Evolutionary conservation across 768 basidiomycete species (phyloP).

Genomic region (Rhizopogon sp.): DNA sequence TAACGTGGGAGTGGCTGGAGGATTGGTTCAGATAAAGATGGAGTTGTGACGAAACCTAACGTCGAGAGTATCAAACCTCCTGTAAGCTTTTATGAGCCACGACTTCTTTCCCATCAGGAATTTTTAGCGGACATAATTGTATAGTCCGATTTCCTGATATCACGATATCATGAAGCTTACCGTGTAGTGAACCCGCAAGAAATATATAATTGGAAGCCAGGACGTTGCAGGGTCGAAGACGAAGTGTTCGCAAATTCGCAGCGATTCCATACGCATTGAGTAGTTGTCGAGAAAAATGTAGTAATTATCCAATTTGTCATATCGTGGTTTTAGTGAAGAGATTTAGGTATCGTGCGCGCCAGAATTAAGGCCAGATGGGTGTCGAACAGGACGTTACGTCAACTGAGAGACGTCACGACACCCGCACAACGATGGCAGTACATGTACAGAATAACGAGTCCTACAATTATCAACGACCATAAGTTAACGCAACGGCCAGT

Average conservation of each 20-base stretch:
- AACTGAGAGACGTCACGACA: slow-evolving; percentile 20
- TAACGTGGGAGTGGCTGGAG: background rate
- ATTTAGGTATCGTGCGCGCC: slow-evolving; percentile 12
- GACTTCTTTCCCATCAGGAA: background rate
- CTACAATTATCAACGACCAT: slow-evolving; percentile 31
- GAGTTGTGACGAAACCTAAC: background rate
- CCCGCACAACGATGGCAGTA: slow-evolving; percentile 57
- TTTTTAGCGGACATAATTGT: background rate
- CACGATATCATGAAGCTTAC: background rate
- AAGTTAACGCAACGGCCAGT: slow-evolving; percentile 2
- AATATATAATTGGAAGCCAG: background rate
- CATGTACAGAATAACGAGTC: slow-evolving; percentile 68
- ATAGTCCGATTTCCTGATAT: background rate
- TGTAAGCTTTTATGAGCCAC: background rate
- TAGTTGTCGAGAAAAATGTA: background rate
- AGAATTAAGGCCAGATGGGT: background rate
- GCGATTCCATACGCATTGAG: background rate
- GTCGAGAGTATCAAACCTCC: background rate
- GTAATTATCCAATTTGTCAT: background rate
- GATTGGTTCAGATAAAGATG: background rate
- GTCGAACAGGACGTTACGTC: background rate
- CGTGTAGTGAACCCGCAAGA: background rate
- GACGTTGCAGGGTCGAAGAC: background rate
- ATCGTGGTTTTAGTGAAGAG: slow-evolving; percentile 2
- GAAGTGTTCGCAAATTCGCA: background rate